Conservation (phyloP, 2,329 filamentous ascomycete species). For the Cytospora schulzeri region DNA sequence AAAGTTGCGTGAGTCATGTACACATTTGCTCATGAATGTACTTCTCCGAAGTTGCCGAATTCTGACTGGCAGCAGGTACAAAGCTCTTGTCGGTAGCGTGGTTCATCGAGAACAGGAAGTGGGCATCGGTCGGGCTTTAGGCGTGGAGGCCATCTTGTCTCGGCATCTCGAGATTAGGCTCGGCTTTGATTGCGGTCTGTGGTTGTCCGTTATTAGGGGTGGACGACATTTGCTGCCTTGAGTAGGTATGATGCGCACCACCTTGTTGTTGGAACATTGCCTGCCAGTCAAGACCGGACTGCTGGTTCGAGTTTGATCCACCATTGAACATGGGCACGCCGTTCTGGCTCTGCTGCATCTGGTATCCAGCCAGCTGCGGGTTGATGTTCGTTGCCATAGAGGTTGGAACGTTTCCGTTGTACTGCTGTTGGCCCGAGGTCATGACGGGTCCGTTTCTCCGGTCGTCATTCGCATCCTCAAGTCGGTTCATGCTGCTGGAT, state of each 20-base stretch:
- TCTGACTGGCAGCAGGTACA: conserved; percentile 67
- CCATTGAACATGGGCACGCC: conserved; percentile 63
- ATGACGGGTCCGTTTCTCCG: conserved; percentile 59
- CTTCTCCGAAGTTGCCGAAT: conserved; percentile 71
- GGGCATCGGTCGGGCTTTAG: conserved; percentile 47
- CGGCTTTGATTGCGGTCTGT: conserved; percentile 70
- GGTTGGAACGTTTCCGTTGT: conserved; percentile 59
- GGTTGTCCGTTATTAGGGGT: conserved; percentile 68
- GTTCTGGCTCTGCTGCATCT: conserved; percentile 63
- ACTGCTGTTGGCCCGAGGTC: conserved; percentile 53
- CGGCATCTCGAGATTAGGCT: conserved; percentile 59
- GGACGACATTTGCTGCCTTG: conserved; percentile 55
- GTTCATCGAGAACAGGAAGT: conserved; percentile 52
- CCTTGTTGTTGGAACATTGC: conserved; percentile 69
- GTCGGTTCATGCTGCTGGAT: conserved; percentile 61
- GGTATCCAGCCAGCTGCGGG: conserved; percentile 66
- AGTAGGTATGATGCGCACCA: conserved; percentile 66
- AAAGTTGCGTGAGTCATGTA: not conserved
- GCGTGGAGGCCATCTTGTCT: conserved; percentile 48
- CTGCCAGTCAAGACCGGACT: conserved; percentile 71
- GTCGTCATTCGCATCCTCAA: conserved; percentile 60
- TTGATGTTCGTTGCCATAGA: conserved; percentile 64
- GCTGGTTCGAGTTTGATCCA: conserved; percentile 62
- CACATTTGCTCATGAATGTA: conserved; percentile 67
- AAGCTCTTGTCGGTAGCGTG: conserved; percentile 55